A percentile compares a stretch with the other conserved stretches of the same genome.
These are phyloP conservation scores for Trichoderma breve DNA, from an alignment of 2,329 filamentous ascomycete genomes.

Conservation along the genomic window DNA sequence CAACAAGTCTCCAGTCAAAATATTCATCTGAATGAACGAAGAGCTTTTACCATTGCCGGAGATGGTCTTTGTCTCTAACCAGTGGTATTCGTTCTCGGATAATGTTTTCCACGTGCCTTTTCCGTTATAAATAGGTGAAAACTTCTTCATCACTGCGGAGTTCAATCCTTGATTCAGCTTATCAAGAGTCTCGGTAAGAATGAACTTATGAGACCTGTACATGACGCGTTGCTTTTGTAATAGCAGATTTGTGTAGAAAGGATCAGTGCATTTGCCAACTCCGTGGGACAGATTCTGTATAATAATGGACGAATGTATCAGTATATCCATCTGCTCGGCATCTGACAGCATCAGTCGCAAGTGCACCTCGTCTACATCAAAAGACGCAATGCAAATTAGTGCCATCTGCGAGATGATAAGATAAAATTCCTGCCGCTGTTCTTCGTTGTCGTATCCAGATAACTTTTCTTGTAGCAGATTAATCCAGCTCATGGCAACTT, in stretches of 20 bases:
- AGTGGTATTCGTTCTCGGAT: not conserved
- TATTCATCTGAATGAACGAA: not conserved
- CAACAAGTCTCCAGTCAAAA: not conserved
- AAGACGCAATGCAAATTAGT: not conserved
- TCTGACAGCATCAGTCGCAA: not conserved
- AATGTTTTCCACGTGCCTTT: not conserved
- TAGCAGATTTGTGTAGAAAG: not conserved
- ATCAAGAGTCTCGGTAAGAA: not conserved
- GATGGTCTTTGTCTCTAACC: not conserved
- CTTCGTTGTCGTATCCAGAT: not conserved
- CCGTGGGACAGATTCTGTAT: not conserved
- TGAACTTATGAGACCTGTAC: not conserved
- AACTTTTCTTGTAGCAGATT: not conserved
- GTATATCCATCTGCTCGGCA: not conserved
- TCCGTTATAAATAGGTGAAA: not conserved
- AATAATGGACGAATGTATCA: not conserved
- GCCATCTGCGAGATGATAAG: not conserved
- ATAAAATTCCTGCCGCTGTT: not conserved
- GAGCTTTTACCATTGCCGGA: not conserved
- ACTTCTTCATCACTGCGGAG: not conserved
- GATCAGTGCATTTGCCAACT: not conserved
- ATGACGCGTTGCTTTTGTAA: not conserved
- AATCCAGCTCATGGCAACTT: not conserved
- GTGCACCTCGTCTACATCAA: not conserved
- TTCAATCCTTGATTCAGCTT: not conserved